Conservation (phyloP, 148 eudicot genomes). For the Linanthus parryae region DNA sequence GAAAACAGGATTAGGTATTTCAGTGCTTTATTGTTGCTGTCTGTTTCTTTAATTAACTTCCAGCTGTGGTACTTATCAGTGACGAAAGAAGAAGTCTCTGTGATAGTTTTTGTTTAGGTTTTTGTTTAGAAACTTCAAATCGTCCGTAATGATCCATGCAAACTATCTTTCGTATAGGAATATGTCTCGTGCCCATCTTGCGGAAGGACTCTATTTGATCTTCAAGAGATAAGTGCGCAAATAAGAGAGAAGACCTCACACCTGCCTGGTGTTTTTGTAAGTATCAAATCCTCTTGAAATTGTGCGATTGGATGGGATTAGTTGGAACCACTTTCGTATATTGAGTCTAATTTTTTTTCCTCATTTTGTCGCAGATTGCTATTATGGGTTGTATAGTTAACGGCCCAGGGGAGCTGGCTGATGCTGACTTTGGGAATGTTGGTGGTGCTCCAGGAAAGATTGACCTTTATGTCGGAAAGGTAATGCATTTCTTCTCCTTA, state of each 20-base stretch:
- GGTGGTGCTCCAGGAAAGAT: constrained; percentile 98
- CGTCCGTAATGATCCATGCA: background rate
- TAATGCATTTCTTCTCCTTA: constrained; percentile 8
- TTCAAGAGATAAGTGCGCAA: constrained; percentile 86
- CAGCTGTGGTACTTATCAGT: too few species aligned
- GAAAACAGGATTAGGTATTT: too few species aligned
- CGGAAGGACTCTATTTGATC: constrained; percentile 88
- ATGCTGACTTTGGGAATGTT: constrained; percentile 95
- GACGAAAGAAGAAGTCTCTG: too few species aligned
- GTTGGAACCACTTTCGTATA: too few species aligned
- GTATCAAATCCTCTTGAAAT: constrained; percentile 14
- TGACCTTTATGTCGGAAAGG: constrained; percentile 94
- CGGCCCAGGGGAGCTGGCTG: constrained; percentile 99
- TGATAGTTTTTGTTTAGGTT: too few species aligned
- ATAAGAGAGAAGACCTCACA: constrained; percentile 91
- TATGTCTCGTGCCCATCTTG: constrained; percentile 97
- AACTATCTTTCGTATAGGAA: constrained; percentile 43
- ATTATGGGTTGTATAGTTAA: constrained; percentile 99
- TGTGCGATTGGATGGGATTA: background rate
- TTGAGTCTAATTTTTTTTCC: constrained; percentile 4
- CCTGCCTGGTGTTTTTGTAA: constrained; percentile 97
- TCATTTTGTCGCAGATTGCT: constrained; percentile 59
- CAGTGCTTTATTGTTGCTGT: too few species aligned
- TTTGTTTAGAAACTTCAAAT: too few species aligned
- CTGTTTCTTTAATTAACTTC: too few species aligned